A percentile compares a stretch with the other conserved stretches of the same genome.
Evolutionary conservation across 1,284 basidiomycete genomes (phyloP).

Genomic region (Hymenochaete sp.): DNA sequence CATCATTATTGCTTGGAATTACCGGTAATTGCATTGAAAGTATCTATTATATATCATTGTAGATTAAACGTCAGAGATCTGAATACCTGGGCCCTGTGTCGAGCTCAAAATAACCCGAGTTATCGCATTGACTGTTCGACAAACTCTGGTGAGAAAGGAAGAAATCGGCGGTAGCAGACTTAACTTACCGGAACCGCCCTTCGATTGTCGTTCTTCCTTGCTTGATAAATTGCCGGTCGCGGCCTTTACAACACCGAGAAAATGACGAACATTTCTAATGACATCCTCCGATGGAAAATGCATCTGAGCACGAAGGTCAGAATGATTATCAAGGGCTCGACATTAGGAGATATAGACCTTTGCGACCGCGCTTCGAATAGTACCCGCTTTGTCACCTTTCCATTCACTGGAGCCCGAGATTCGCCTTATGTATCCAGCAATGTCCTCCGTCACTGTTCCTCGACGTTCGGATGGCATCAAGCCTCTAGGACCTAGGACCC

Average conservation of each 20-base stretch:
- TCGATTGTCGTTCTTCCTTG: slow-evolving; percentile 25
- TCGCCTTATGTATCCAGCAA: slow-evolving; percentile 71
- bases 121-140: slow-evolving; percentile 53
- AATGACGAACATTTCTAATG: slow-evolving; percentile 70
- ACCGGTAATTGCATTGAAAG: not conserved
- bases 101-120: slow-evolving; percentile 76
- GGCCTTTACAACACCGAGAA: slow-evolving; percentile 70
- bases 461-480: slow-evolving; percentile 93
- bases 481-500: slow-evolving; percentile 87
- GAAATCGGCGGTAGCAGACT: not conserved
- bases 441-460: slow-evolving; percentile 88
- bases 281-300: slow-evolving; percentile 70
- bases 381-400: slow-evolving; percentile 85
- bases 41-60: slow-evolving; percentile 4
- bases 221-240: slow-evolving; percentile 60
- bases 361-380: slow-evolving; percentile 73
- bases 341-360: slow-evolving; percentile 37
- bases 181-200: slow-evolving; percentile 21
- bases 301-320: slow-evolving; percentile 40
- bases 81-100: slow-evolving; percentile 79
- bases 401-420: slow-evolving; percentile 84
- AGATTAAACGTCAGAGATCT: slow-evolving; percentile 43
- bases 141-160: not conserved
- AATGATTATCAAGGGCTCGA: not conserved
- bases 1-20: not conserved